Evolutionary conservation across 176 grass and related monocot genomes (phyloP), one percentile per base, ranked within the genome.

Genomic region (Saccharum spontaneum): DNA sequence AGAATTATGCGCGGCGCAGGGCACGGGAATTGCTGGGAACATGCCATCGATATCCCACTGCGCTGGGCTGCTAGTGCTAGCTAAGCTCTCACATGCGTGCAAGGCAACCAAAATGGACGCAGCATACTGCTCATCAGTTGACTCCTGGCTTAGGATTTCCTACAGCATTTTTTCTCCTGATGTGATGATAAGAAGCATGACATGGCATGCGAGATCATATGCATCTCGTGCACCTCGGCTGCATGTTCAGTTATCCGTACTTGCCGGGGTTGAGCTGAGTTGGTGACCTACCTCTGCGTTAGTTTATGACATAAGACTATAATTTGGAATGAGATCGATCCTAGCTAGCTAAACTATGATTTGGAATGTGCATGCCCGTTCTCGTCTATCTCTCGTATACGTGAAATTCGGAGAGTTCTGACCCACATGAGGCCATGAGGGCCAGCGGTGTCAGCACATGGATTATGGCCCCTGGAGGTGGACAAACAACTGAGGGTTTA

Each of bases 371-470:
- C 60, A 63, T 15, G 24, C 66, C 41, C 54, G 14, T 83, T 7
- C 45, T 44, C 15, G 0, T 1, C 16, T 69, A 37, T 50, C 63
- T 70, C 20, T 48, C 33, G 6, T 8, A 4, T 50, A 50, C 26
- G 76, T 44, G 43, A n/a, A 54, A 66, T 59, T 59, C 7, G 57
- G 64, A 41, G 57, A 79, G 41, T 49, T 73, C n/a, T 40, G 74
- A 30, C n/a, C 66, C 75, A 84, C 80, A 79, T 88, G 87, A 84
- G 87, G 46, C 46, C 46, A 49, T 49, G 46, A 49, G 46, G 34
- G 81, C 81, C 81, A 88, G 75, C 81, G 37, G 14, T 84, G 81
- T 88, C 75, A 67, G 75, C 87, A 88, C 87, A 88, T 88, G 87
- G 36, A 74, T 65, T 28, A 31, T 67, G 69, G 33, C 33, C 9